A percentile compares a stretch with the other conserved stretches of the same genome.
phyloP scores from a whole-genome alignment of 768 basidiomycete species.

The Cyclocybe aegerita region DNA sequence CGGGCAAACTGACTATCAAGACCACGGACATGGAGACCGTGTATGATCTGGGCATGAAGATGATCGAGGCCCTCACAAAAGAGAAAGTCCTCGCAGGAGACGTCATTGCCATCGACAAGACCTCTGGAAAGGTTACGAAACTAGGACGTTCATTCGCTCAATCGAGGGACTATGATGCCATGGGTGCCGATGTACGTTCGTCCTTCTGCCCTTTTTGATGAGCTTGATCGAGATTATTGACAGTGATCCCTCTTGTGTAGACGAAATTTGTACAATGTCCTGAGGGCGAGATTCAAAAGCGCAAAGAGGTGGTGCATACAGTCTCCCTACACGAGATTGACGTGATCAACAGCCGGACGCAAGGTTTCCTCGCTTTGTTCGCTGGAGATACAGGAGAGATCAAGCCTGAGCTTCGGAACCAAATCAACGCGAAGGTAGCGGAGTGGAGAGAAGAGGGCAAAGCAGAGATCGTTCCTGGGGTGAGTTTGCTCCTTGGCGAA shows the following conservation, averaged over 20 bases:
- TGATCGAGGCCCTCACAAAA: constrained; percentile 97
- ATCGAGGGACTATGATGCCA: constrained; percentile 97
- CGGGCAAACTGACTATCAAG: constrained; percentile 95
- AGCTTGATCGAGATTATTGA: constrained; percentile 3
- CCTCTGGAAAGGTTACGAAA: constrained; percentile 94
- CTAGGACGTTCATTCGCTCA: constrained; percentile 96
- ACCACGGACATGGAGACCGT: constrained; percentile 99
- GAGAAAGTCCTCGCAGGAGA: constrained; percentile 97
- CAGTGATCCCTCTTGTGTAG: constrained; percentile 38
- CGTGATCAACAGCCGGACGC: constrained; percentile 97
- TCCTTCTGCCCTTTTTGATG: constrained; percentile 5
- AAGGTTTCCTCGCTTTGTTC: constrained; percentile 95
- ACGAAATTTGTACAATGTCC: constrained; percentile 99
- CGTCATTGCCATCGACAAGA: constrained; percentile 96
- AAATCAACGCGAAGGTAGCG: constrained; percentile 95
- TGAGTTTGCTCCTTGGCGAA: constrained; percentile 35
- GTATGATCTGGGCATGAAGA: constrained; percentile 97
- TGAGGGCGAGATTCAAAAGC: constrained; percentile 96
- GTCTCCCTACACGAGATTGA: constrained; percentile 99
- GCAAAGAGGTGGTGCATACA: constrained; percentile 96
- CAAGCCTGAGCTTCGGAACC: constrained; percentile 92
- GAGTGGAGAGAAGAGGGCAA: constrained; percentile 99
- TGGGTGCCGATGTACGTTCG: constrained; percentile 91
- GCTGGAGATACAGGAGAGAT: constrained; percentile 98
- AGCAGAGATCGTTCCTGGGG: constrained; percentile 95